Evolutionary conservation across 164 flowering plant genomes (phyloP).

Genomic region (Chloranthus sessilifolius): DNA sequence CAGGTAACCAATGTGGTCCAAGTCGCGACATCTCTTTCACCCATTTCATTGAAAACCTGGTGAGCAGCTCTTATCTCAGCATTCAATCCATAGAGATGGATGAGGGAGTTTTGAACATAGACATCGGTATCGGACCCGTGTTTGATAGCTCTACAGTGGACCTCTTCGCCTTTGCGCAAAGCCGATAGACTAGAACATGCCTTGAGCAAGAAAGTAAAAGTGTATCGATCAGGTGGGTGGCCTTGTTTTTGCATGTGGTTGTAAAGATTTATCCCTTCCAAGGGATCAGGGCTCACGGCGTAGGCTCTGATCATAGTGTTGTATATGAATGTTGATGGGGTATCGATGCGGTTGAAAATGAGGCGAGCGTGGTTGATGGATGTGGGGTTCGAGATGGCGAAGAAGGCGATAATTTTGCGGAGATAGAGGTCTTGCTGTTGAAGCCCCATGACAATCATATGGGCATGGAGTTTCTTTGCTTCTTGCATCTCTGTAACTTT

Average conservation of each 20-base stretch:
- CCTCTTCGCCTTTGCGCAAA: conserved; percentile 16
- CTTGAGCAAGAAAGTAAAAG: conserved; percentile 30
- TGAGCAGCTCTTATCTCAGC: conserved; percentile 9
- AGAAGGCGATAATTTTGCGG: conserved; percentile 23
- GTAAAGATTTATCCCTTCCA: conserved; percentile 16
- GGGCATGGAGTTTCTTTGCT: conserved; percentile 23
- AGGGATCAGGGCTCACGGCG: conserved; percentile 15
- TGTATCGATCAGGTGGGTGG: conserved; percentile 21
- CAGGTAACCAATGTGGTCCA: conserved; percentile 31
- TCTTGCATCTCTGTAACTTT: conserved; percentile 19
- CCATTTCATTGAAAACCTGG: conserved; percentile 18
- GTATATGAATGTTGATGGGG: conserved; percentile 21
- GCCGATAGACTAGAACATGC: conserved; percentile 20
- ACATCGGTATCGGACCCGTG: conserved; percentile 18
- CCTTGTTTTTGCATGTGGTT: conserved; percentile 16
- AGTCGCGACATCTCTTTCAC: conserved; percentile 17
- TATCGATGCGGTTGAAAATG: conserved; percentile 14
- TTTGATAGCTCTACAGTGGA: conserved; percentile 21
- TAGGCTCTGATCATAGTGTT: conserved; percentile 27
- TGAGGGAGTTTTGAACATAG: conserved; percentile 25
- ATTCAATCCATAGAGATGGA: conserved; percentile 23
- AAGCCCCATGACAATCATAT: conserved; percentile 17
- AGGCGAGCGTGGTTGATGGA: conserved; percentile 20
- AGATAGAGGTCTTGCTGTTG: conserved; percentile 19
- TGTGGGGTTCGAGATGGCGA: conserved; percentile 13